Evolutionary conservation across 228 moss, liverwort and hornwort genomes (phyloP), one percentile per base, ranked within the genome.

Genomic region (Sphagnum fallax): DNA sequence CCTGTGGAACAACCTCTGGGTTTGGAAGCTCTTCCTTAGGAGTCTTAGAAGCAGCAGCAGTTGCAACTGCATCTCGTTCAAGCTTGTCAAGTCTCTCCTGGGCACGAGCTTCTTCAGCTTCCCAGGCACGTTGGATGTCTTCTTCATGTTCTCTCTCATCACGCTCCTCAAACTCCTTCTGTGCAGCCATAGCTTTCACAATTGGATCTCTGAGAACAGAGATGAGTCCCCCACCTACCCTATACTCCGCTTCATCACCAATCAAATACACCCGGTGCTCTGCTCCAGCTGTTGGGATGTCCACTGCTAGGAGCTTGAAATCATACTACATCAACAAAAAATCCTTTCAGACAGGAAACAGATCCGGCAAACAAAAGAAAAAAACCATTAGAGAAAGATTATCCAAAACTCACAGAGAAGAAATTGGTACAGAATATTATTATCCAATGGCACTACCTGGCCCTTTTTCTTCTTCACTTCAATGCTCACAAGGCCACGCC

Each of bases 381-480:
- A 32, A 32, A 32, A 0, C 32, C 32, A 32, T 32, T 32, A 32
- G 32, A 32, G 32, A 32, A 32, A 32, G 32, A 32, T 32, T 32
- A 32, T 32, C 32, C 32, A 32, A 32, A 32, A 32, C 32, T 32
- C 32, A 32, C 32, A 32, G 32, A 32, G 32, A 32, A 32, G 32
- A 32, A 32, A 32, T 32, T 32, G 32, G 32, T 32, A 32, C 32
- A 32, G 1, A 32, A 32, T 32, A 32, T 32, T 32, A 32, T 32
- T 32, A 32, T 32, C 32, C 55, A 55, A 55, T 8, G 9, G 8
- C 4, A 53, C 71, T 68, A 84, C 83, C 83, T 84, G 75, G 48
- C 85, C 85, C 16, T 86, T 86, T 70, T 86, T 86, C 72, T 86
- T 86, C 79, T 86, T 86, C 69, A 82, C 82, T 62, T 86, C 85